Conservation (phyloP, 2,329 filamentous ascomycete genomes). For the Pestalotiopsis fici region DNA sequence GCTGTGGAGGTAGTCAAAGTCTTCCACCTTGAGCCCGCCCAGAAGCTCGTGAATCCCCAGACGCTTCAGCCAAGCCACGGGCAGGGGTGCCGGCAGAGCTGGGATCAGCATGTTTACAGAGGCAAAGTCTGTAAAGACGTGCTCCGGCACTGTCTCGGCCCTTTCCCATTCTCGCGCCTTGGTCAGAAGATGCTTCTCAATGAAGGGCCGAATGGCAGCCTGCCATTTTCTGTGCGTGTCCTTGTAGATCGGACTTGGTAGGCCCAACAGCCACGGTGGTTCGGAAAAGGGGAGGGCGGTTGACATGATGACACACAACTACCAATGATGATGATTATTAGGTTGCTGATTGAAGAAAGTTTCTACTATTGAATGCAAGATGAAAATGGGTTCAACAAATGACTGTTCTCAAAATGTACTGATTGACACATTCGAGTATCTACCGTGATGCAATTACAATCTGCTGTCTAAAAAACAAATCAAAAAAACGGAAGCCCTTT, state of each 20-base stretch:
- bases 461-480: background rate
- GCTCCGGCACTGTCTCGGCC: constrained; percentile 60
- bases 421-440: background rate
- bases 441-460: background rate
- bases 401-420: background rate
- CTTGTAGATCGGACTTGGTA: constrained; percentile 73
- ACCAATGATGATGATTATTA: background rate
- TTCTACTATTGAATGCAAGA: background rate
- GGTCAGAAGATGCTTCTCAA: constrained; percentile 61
- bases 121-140: constrained; percentile 66
- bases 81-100: constrained; percentile 67
- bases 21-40: constrained; percentile 67
- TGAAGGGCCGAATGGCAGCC: constrained; percentile 66
- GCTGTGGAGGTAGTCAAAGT: constrained; percentile 73
- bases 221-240: constrained; percentile 67
- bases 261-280: constrained; percentile 68
- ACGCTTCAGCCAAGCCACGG: constrained; percentile 66
- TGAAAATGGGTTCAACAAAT: background rate
- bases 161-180: constrained; percentile 72
- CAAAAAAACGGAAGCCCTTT: background rate
- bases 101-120: constrained; percentile 71
- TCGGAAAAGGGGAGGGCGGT: constrained; percentile 67
- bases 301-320: background rate
- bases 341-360: background rate
- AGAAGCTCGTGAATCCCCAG: constrained; percentile 67